phyloP scores from a whole-genome alignment of 2,329 filamentous ascomycete species.

The Uncinocarpus reesii region DNA sequence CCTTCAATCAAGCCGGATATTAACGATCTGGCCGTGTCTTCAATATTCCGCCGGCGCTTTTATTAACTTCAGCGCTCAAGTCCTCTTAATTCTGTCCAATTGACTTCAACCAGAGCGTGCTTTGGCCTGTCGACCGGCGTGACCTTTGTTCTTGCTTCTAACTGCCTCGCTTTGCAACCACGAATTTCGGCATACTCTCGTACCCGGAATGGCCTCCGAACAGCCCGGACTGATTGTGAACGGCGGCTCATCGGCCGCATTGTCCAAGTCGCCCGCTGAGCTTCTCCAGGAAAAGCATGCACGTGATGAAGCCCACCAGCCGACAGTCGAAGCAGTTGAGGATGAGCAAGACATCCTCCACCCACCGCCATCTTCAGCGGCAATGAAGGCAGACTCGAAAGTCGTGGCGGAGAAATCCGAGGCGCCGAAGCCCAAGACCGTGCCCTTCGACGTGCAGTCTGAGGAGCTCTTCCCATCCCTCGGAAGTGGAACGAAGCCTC shows the following conservation, averaged over 20 bases:
- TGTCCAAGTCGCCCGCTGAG: conserved; percentile 40
- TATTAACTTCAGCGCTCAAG: neutral
- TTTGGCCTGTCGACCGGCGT: neutral
- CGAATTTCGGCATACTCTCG: neutral
- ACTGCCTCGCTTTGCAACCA: neutral
- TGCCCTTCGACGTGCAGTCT: conserved; percentile 65
- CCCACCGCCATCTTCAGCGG: conserved; percentile 41
- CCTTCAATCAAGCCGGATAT: neutral
- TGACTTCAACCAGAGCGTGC: neutral
- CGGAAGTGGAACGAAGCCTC: conserved; percentile 57
- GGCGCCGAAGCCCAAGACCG: conserved; percentile 34
- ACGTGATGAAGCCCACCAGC: conserved; percentile 46
- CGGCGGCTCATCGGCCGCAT: conserved; percentile 3
- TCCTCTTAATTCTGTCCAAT: neutral
- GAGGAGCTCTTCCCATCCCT: conserved; percentile 92
- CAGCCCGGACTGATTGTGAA: conserved; percentile 13
- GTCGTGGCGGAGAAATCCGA: conserved; percentile 47
- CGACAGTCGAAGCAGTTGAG: conserved; percentile 66
- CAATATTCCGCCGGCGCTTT: neutral
- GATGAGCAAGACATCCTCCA: conserved; percentile 65
- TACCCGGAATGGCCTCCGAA: conserved; percentile 11
- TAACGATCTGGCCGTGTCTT: neutral
- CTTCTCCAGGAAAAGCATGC: conserved; percentile 46
- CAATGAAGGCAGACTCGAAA: conserved; percentile 28
- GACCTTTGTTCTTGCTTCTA: neutral